phyloP scores from a whole-genome alignment of 2,329 filamentous ascomycete species.

The Fonsecaea erecta region DNA sequence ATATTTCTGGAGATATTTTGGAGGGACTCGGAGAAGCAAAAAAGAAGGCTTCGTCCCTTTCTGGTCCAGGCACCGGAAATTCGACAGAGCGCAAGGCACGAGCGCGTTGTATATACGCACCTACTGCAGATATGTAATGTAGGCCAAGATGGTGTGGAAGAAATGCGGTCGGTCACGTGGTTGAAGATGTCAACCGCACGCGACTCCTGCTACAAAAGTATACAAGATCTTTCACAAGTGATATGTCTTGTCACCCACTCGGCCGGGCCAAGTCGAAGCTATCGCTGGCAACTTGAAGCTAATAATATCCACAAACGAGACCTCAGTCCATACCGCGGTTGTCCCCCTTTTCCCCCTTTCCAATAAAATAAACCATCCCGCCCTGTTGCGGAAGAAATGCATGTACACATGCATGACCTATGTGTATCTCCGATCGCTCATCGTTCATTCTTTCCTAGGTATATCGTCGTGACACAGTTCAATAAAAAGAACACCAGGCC shows the following conservation, averaged over 20 bases:
- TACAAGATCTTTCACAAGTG: not conserved
- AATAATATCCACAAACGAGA: conserved; percentile 7
- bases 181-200: too few relatives aligned
- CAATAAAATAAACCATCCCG: conserved; percentile 2
- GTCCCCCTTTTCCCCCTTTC: conserved; percentile 2
- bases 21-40: not conserved
- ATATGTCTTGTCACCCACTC: not conserved
- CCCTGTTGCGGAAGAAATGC: conserved; percentile 4
- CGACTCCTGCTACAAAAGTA: not conserved
- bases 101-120: too few relatives aligned
- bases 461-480: conserved; percentile 27
- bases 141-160: not conserved
- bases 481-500: conserved; percentile 21
- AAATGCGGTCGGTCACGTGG: not conserved
- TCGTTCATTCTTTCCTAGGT: conserved; percentile 26
- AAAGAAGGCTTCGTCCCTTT: not conserved
- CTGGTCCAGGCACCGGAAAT: not conserved
- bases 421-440: conserved; percentile 22
- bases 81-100: too few relatives aligned
- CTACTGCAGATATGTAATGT: too few relatives aligned
- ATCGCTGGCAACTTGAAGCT: conserved; percentile 1
- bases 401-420: conserved; percentile 27
- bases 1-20: not conserved
- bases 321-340: not conserved
- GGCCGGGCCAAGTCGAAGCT: not conserved